Base-by-base conservation (phyloP, 371 early-diverging fungal genomes). In the Phascolomyces articulosus region DNA sequence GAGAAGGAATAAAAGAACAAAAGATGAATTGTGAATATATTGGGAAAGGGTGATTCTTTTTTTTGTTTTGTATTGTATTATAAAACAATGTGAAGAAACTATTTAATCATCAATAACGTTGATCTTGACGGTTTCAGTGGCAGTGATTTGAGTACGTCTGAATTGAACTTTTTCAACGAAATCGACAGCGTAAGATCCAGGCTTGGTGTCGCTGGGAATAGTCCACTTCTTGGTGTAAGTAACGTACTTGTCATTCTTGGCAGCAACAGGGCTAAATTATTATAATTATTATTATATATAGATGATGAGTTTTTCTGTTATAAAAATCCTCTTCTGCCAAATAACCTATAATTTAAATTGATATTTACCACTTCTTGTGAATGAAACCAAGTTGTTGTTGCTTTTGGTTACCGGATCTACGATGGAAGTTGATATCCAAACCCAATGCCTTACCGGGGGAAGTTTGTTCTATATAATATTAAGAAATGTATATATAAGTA, bases 121-220 rank as follows among this genome's bases (percentile, higher is more conserved):
- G 27, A 81, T 64, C 44, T 72, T 74, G 55, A 81, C 69, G 24
- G 81, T 81, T 64, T 81, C 78, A 28, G 74, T 62, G 28, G 72
- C 60, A 47, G 72, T 70, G 27, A 78, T 68, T 54, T 59, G 60
- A 6, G 68, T 67, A 51, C 78, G 70, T 64, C 80, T 77, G 56
- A 77, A 66, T 57, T 79, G 77, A 28, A 74, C 73, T 23, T 51
- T 28, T 62, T 79, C 76, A 24, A 66, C 64, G 56, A 79, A 79
- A 40, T 81, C 78, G 55, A 81, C 57, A 16, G 85, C 85, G 61
- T 86, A 86, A 21, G 84, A 80, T 48, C 86, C 86, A 38, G 86
- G 82, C 57, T 79, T 74, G 58, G 77, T 78, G 29, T 78, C 64
- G 11, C 71, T 69, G 51, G 86, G 86, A 40, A 86, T 70, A 4